Evolutionary conservation across 805 yeast species (phyloP).

Genomic region (Saturnispora galanensis): DNA sequence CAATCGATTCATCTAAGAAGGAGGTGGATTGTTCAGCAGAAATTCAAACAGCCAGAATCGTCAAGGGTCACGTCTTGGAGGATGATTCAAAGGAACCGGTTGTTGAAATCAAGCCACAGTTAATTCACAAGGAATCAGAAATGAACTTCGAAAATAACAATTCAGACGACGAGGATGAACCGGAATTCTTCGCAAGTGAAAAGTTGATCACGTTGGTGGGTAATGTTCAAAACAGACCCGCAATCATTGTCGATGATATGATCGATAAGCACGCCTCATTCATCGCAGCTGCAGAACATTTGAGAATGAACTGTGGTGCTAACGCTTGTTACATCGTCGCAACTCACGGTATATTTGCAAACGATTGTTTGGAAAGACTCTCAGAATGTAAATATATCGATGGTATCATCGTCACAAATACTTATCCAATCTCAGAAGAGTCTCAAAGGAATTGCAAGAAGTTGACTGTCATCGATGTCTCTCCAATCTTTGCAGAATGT

Average conservation of each 20-base stretch:
- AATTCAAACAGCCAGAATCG: conserved; percentile 91
- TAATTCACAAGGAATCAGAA: conserved; percentile 20
- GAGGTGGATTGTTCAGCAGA: conserved; percentile 65
- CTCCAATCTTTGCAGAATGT: conserved; percentile 95
- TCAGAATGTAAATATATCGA: conserved; percentile 76
- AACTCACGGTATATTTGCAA: conserved; percentile 91
- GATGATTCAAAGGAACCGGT: conserved; percentile 35
- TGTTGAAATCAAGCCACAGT: conserved; percentile 12
- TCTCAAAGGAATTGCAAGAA: conserved; percentile 51
- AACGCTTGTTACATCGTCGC: conserved; percentile 82
- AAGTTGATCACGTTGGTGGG: conserved; percentile 94
- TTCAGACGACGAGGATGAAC: conserved; percentile 86
- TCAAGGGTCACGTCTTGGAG: conserved; percentile 94
- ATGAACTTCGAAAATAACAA: conserved; percentile 56
- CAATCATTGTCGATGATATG: conserved; percentile 93
- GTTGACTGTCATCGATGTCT: conserved; percentile 80
- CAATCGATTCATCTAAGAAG: conserved; percentile 30
- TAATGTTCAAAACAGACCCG: conserved; percentile 84
- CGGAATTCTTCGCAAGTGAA: conserved; percentile 50
- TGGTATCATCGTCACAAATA: conserved; percentile 89
- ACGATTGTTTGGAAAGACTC: conserved; percentile 72
- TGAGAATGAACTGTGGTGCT: conserved; percentile 94
- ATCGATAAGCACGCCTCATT: conserved; percentile 90
- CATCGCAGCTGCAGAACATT: conserved; percentile 97
- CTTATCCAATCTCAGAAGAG: conserved; percentile 77